Percentiles rank a stretch among this genome's conserved stretches.
Evolutionary conservation across 306 rosid species (phyloP).

Genomic region (Quercus engelmannii): DNA sequence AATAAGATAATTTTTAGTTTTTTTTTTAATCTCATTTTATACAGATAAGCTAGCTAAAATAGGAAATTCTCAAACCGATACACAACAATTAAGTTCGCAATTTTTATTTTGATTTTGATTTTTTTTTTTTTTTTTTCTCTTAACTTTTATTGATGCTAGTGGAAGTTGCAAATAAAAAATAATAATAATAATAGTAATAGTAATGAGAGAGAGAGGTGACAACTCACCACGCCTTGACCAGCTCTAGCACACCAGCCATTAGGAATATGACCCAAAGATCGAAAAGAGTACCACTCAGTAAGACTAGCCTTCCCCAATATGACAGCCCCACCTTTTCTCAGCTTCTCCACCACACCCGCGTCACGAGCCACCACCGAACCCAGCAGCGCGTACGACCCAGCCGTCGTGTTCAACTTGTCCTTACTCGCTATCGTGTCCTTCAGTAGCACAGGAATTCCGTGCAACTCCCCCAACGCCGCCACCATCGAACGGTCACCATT

Average conservation of each 20-base stretch:
- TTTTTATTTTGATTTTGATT: no score
- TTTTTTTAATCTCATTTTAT: no score
- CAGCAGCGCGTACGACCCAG: constrained; percentile 56
- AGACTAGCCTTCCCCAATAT: constrained; percentile 63
- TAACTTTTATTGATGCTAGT: no score
- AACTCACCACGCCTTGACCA: constrained; percentile 49
- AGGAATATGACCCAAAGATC: constrained; percentile 25
- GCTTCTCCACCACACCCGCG: constrained; percentile 50
- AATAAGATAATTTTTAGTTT: no score
- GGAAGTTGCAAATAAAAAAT: no score
- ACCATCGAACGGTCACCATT: not conserved
- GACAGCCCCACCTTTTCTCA: constrained; percentile 56
- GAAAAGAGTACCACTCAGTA: constrained; percentile 46
- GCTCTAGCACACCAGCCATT: constrained; percentile 55
- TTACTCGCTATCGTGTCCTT: constrained; percentile 56
- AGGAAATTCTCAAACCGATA: no score
- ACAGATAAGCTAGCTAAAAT: no score
- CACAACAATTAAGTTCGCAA: no score
- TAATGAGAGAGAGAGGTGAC: not conserved
- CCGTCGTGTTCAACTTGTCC: constrained; percentile 58
- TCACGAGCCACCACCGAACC: constrained; percentile 64
- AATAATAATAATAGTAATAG: no score
- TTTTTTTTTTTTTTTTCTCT: no score
- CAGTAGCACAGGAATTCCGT: constrained; percentile 62
- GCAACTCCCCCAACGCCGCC: constrained; percentile 23